Evolutionary conservation across 495 filamentous ascomycete genomes (phyloP).

Genomic region (Penicillium fimorum): DNA sequence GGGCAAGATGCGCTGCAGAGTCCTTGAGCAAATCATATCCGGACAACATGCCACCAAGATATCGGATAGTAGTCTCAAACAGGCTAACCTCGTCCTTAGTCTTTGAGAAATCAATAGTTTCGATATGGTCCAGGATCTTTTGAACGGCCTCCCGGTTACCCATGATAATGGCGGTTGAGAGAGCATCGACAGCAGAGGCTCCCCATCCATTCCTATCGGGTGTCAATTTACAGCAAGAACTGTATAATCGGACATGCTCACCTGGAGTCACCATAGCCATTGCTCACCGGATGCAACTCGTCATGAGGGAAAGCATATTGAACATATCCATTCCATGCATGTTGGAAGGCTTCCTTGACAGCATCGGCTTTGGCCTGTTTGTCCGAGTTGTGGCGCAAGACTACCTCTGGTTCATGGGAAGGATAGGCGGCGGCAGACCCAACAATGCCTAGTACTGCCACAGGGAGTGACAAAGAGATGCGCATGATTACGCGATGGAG

Average conservation of each 20-base stretch:
- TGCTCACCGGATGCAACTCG: constrained; percentile 67
- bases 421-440: constrained; percentile 28
- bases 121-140: constrained; percentile 67
- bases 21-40: constrained; percentile 80
- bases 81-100: constrained; percentile 62
- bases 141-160: constrained; percentile 62
- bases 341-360: constrained; percentile 71
- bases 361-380: constrained; percentile 53
- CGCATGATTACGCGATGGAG: constrained; percentile 29
- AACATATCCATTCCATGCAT: constrained; percentile 80
- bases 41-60: constrained; percentile 75
- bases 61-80: constrained; percentile 91
- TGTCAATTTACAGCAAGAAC: neutral
- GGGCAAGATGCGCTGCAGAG: constrained; percentile 55
- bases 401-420: constrained; percentile 9
- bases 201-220: constrained; percentile 77
- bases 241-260: constrained; percentile 32
- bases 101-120: constrained; percentile 64
- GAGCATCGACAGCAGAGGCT: constrained; percentile 77
- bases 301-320: constrained; percentile 79
- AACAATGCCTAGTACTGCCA: constrained; percentile 28
- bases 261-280: constrained; percentile 66
- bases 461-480: constrained; percentile 27
- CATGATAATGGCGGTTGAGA: constrained; percentile 82
- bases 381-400: constrained; percentile 8